These are phyloP conservation scores for Rhynchosporium secalis DNA, from an alignment of 2,329 filamentous ascomycete species.

Conservation along the genomic window DNA sequence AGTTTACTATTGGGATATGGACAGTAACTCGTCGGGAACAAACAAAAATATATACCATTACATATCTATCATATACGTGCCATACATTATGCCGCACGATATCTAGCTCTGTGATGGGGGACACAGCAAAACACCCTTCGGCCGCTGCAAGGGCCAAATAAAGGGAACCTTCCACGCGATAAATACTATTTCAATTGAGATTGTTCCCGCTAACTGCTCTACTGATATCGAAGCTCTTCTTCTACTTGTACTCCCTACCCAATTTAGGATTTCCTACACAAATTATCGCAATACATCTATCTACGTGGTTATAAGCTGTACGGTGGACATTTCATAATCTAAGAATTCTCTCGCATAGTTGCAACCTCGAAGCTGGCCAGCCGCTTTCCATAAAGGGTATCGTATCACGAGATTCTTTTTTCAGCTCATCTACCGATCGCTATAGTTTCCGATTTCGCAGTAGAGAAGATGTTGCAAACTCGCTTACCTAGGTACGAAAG, in stretches of 20 bases:
- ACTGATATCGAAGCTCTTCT: background rate
- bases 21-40: background rate
- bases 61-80: constrained; percentile 2
- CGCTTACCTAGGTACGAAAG: no score
- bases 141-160: constrained; percentile 9
- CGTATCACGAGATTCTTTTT: no score
- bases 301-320: no score
- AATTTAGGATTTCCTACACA: no score
- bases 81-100: constrained; percentile 1
- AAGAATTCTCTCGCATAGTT: no score
- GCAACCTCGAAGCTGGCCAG: no score
- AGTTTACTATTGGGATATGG: constrained; percentile 5
- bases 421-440: no score
- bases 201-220: background rate
- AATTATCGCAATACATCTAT: no score
- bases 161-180: constrained; percentile 10
- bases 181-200: constrained; percentile 5
- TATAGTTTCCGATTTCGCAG: no score
- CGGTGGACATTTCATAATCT: no score
- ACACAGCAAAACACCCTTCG: background rate
- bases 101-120: background rate
- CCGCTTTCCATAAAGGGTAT: no score
- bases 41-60: constrained; percentile 14
- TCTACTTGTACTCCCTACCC: background rate
- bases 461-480: no score